These are phyloP conservation scores for Aspergillus flavus DNA, from an alignment of 2,329 filamentous ascomycete species.

Conservation along the genomic window DNA sequence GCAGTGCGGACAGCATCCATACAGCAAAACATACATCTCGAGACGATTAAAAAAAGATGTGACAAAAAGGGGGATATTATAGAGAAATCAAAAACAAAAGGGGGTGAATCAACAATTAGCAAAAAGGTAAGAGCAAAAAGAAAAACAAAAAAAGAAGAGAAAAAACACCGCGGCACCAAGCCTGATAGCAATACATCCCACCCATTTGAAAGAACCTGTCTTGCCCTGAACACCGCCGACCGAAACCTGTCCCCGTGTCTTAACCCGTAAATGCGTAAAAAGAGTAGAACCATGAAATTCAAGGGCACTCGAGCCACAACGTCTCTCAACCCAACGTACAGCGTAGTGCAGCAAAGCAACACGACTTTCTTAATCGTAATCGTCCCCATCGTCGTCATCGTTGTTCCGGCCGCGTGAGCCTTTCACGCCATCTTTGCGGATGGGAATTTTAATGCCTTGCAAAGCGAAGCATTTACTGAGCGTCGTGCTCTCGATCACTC, in stretches of 20 bases:
- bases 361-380: conserved; percentile 29
- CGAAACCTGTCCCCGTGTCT: conserved; percentile 25
- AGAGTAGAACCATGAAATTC: conserved; percentile 3
- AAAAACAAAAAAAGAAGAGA: conserved; percentile 8
- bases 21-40: neutral
- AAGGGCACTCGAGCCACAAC: neutral
- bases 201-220: conserved; percentile 19
- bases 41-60: neutral
- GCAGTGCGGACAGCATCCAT: neutral
- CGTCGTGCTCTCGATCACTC: conserved; percentile 89
- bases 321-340: neutral
- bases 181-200: conserved; percentile 33
- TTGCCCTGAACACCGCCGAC: conserved; percentile 31
- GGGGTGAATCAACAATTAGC: neutral
- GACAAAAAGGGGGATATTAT: neutral
- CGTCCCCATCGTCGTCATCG: conserved; percentile 38
- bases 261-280: conserved; percentile 23
- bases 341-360: neutral
- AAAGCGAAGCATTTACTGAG: conserved; percentile 90
- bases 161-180: conserved; percentile 28
- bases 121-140: conserved; percentile 12
- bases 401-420: conserved; percentile 39
- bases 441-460: conserved; percentile 96
- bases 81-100: neutral
- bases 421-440: conserved; percentile 77